Percentiles rank a stretch among this genome's conserved stretches.
Evolutionary conservation across 2,329 filamentous ascomycete species (phyloP).

Genomic region (Aspergillus amoenus): DNA sequence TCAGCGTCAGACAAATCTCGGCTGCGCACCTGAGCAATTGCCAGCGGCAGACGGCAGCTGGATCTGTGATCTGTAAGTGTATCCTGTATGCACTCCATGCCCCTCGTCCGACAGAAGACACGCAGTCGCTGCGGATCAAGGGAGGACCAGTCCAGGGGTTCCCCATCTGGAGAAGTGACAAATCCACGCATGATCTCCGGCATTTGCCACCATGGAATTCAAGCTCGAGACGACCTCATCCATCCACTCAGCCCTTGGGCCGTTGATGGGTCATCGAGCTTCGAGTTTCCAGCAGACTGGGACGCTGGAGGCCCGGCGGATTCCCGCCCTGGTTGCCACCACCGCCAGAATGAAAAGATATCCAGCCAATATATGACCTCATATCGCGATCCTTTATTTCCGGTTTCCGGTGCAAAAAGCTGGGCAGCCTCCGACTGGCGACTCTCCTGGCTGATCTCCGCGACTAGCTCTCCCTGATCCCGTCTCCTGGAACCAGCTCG

Average conservation of each 20-base stretch:
- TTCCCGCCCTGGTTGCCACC: background rate
- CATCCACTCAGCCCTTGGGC: too few relatives aligned
- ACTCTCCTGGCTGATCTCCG: slow-evolving; percentile 12
- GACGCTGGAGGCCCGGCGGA: background rate
- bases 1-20: slow-evolving; percentile 6
- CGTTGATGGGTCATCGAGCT: background rate
- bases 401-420: background rate
- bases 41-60: background rate
- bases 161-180: background rate
- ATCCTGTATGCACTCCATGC: background rate
- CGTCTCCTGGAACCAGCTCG: slow-evolving; percentile 20
- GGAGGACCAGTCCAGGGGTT: background rate
- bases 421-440: slow-evolving; percentile 3
- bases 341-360: background rate
- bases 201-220: background rate
- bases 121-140: background rate
- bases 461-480: slow-evolving; percentile 18
- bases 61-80: background rate
- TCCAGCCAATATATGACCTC: background rate
- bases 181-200: background rate
- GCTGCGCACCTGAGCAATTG: background rate
- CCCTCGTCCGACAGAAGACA: too few relatives aligned
- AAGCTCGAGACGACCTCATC: background rate
- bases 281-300: background rate
- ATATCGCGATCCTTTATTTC: background rate